Evolutionary conservation across 495 filamentous ascomycete species (phyloP).

Genomic region (Penicillium atrosanguineum): DNA sequence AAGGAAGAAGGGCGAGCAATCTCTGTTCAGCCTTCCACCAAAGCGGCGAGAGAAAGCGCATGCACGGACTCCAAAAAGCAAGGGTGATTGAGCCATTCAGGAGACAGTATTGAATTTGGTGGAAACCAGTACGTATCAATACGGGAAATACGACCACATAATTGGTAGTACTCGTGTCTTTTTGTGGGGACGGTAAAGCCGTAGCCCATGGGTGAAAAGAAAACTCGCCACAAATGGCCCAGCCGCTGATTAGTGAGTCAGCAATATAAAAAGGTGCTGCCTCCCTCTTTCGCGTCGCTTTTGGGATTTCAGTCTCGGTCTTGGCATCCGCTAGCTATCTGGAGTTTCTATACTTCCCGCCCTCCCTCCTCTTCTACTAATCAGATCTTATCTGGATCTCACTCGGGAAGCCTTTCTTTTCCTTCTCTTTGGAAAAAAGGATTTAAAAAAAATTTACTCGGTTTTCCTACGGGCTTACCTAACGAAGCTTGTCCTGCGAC

Average conservation of each 20-base stretch:
- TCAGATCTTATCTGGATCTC: conserved; percentile 16
- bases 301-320: conserved; percentile 43
- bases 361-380: conserved; percentile 19
- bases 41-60: conserved; percentile 41
- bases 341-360: conserved; percentile 33
- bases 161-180: background rate
- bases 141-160: conserved; percentile 13
- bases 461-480: conserved; percentile 27
- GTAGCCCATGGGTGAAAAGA: conserved; percentile 36
- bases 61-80: conserved; percentile 16
- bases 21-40: conserved; percentile 45
- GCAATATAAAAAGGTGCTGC: conserved; percentile 49
- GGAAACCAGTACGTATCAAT: background rate
- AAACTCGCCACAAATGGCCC: conserved; percentile 37
- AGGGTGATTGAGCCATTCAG: conserved; percentile 32
- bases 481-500: conserved; percentile 28
- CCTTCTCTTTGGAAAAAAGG: conserved; percentile 4
- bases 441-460: conserved; percentile 1
- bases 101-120: conserved; percentile 4
- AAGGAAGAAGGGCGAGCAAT: conserved; percentile 27
- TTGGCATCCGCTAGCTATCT: conserved; percentile 42
- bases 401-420: conserved; percentile 9
- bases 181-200: conserved; percentile 16
- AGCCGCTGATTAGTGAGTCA: conserved; percentile 42
- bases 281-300: conserved; percentile 37